Conservation (phyloP, 1,284 basidiomycete genomes). For the Calocybe gambosa region DNA sequence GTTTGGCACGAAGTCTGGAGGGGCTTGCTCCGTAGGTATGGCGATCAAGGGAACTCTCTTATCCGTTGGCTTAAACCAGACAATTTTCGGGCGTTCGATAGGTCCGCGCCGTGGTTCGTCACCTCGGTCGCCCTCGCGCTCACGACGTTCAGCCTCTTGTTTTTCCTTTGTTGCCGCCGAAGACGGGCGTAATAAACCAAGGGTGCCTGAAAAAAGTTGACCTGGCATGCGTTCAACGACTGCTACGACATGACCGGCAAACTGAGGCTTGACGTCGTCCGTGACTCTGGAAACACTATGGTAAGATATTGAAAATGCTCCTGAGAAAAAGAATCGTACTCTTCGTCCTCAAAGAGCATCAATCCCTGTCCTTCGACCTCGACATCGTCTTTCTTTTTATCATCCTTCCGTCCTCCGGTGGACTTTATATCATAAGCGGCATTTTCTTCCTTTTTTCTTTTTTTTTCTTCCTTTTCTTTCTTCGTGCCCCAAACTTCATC, state of each 20-base stretch:
- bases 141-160: constrained; percentile 95
- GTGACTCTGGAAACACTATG: constrained; percentile 60
- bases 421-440: constrained; percentile 83
- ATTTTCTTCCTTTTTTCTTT: constrained; percentile 99
- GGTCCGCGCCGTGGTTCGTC: constrained; percentile 71
- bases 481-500: constrained; percentile 99
- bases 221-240: constrained; percentile 99
- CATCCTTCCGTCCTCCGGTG: constrained; percentile 78
- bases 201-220: constrained; percentile 95
- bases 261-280: constrained; percentile 93
- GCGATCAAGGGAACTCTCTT: constrained; percentile 99
- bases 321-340: constrained; percentile 44
- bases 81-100: constrained; percentile 94
- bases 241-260: constrained; percentile 95
- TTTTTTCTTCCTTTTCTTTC: constrained; percentile 99
- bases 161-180: constrained; percentile 99
- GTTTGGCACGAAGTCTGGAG: constrained; percentile 92
- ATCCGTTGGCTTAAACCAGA: constrained; percentile 99
- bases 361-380: constrained; percentile 98
- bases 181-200: constrained; percentile 92
- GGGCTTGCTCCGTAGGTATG: constrained; percentile 99
- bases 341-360: constrained; percentile 95
- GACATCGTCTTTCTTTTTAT: constrained; percentile 99
- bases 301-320: constrained; percentile 12
- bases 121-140: constrained; percentile 89